Evolutionary conservation across 495 filamentous ascomycete genomes (phyloP).

Genomic region (Ramalina intermedia): DNA sequence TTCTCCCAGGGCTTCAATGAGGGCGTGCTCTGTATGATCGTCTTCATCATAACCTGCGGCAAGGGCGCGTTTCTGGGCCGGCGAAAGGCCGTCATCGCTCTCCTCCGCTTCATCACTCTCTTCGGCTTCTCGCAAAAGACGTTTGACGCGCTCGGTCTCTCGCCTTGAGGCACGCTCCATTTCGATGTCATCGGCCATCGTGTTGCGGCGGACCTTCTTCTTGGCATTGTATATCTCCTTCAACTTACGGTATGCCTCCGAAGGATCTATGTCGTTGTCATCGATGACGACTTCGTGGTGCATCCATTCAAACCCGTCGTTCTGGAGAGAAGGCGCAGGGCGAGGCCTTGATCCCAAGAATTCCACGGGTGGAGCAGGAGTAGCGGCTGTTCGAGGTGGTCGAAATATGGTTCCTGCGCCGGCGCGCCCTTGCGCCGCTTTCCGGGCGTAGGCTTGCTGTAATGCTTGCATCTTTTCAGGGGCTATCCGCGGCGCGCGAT

Average conservation of each 20-base stretch:
- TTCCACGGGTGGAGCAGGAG: background rate
- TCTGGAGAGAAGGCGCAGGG: background rate
- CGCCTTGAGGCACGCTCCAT: slow-evolving; percentile 6
- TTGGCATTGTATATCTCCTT: slow-evolving; percentile 5
- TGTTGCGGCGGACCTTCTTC: background rate
- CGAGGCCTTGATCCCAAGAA: no score
- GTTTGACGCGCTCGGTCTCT: slow-evolving; percentile 6
- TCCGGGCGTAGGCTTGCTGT: background rate
- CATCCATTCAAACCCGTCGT: background rate
- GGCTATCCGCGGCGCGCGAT: background rate
- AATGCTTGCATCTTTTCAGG: background rate
- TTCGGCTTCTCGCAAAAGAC: background rate
- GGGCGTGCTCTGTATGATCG: background rate
- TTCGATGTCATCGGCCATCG: slow-evolving; percentile 9
- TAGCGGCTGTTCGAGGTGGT: background rate
- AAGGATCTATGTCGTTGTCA: background rate
- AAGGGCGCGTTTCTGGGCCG: background rate
- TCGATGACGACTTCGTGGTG: background rate
- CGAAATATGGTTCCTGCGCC: background rate
- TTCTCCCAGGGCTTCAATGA: background rate
- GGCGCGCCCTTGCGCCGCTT: background rate
- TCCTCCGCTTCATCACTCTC: background rate
- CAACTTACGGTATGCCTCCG: background rate
- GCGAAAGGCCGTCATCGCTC: background rate
- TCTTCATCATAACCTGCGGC: background rate